A percentile compares a stretch with the other conserved stretches of the same genome.
Conservation (phyloP, 768 basidiomycete genomes). For the Lentinula boryana region DNA sequence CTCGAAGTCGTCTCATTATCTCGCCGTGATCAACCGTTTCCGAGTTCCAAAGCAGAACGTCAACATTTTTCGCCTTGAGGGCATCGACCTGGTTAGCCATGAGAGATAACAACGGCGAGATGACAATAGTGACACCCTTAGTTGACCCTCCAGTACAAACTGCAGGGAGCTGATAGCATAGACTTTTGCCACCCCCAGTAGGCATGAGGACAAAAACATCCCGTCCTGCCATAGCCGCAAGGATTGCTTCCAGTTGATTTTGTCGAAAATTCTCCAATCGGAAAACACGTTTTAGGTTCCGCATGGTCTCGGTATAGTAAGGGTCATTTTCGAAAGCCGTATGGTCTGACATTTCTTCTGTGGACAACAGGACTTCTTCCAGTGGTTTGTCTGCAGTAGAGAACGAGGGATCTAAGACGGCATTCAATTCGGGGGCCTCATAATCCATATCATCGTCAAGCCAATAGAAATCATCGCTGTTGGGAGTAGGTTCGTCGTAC, state of each 20-base stretch:
- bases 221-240: constrained; percentile 67
- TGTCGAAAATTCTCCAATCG: constrained; percentile 60
- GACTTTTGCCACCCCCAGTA: constrained; percentile 88
- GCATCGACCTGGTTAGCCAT: constrained; percentile 86
- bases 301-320: constrained; percentile 46
- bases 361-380: constrained; percentile 5
- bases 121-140: constrained; percentile 79
- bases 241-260: constrained; percentile 86
- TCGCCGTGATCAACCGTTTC: constrained; percentile 38
- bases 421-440: constrained; percentile 23
- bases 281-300: constrained; percentile 55
- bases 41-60: constrained; percentile 66
- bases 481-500: constrained; percentile 16
- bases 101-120: constrained; percentile 83
- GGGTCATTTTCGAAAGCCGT: constrained; percentile 12
- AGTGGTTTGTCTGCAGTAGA: constrained; percentile 13
- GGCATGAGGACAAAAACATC: constrained; percentile 97
- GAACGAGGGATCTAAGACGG: constrained; percentile 13
- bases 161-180: constrained; percentile 89
- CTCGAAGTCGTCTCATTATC: constrained; percentile 36
- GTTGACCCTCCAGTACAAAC: constrained; percentile 69
- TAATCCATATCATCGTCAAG: constrained; percentile 26
- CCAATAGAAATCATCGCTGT: constrained; percentile 46
- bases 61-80: constrained; percentile 56
- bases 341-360: constrained; percentile 4